Percentiles rank a stretch among this genome's conserved stretches.
These are phyloP conservation scores for Mentha longifolia DNA, from an alignment of 257 asterid genomes.

Conservation along the genomic window DNA sequence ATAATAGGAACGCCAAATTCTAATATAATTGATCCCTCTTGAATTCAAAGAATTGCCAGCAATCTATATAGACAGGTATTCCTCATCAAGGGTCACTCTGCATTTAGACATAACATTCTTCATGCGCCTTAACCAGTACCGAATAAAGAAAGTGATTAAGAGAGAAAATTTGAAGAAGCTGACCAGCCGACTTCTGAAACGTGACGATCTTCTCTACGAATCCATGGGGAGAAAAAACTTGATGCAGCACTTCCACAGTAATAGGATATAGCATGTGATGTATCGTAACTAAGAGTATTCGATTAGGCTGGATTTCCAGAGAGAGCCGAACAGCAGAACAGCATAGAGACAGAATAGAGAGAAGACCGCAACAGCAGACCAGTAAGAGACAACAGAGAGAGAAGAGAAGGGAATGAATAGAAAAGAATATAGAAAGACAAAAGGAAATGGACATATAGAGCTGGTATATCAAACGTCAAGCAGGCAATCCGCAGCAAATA, in stretches of 20 bases:
- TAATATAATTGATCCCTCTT: slow-evolving; percentile 11
- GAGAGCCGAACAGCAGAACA: slow-evolving; percentile 77
- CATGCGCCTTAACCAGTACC: slow-evolving; percentile 40
- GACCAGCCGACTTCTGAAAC: slow-evolving; percentile 99
- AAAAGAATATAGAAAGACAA: slow-evolving; percentile 57
- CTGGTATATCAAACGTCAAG: slow-evolving; percentile 38
- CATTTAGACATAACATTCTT: slow-evolving; percentile 39
- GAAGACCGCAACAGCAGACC: slow-evolving; percentile 86
- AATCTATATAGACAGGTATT: slow-evolving; percentile 24
- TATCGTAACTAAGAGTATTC: slow-evolving; percentile 97
- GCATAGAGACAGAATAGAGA: slow-evolving; percentile 70
- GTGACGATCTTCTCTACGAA: slow-evolving; percentile 99
- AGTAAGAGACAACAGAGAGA: slow-evolving; percentile 77
- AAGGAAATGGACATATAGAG: slow-evolving; percentile 46
- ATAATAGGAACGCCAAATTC: slow-evolving; percentile 27
- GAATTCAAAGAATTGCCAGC: slow-evolving; percentile 30
- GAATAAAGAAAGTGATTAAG: slow-evolving; percentile 50
- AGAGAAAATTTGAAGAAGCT: slow-evolving; percentile 78
- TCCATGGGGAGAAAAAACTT: slow-evolving; percentile 99
- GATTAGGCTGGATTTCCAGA: slow-evolving; percentile 96
- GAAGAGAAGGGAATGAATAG: slow-evolving; percentile 88
- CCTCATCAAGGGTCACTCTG: slow-evolving; percentile 31
- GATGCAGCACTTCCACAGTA: slow-evolving; percentile 99
- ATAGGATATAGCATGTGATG: slow-evolving; percentile 99
- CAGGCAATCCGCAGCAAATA: slow-evolving; percentile 37